Conservation (phyloP, 2,329 filamentous ascomycete genomes). For the Trichocomaceae sp. region DNA sequence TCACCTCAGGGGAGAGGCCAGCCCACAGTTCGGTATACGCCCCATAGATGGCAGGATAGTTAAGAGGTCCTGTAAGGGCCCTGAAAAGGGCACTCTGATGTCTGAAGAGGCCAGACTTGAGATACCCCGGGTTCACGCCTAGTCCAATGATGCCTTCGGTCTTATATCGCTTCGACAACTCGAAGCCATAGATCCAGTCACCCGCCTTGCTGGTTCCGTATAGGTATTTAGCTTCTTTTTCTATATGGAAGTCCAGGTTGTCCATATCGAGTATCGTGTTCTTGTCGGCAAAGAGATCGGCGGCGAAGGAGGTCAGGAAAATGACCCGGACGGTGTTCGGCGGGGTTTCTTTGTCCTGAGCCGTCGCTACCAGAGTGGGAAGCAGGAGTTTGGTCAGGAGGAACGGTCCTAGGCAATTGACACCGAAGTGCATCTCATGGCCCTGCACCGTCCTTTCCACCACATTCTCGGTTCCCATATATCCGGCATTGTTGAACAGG, state of each 20-base stretch:
- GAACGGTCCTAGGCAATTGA: slow-evolving; percentile 33
- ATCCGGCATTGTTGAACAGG: slow-evolving; percentile 33
- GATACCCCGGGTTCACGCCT: background rate
- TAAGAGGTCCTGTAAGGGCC: no score
- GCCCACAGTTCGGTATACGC: no score
- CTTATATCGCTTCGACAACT: slow-evolving; percentile 24
- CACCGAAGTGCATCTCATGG: slow-evolving; percentile 34
- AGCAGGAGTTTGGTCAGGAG: slow-evolving; percentile 34
- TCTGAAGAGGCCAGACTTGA: no score
- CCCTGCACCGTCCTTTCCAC: slow-evolving; percentile 28
- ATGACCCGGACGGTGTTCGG: slow-evolving; percentile 25
- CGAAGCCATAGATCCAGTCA: slow-evolving; percentile 27
- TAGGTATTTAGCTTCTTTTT: slow-evolving; percentile 21
- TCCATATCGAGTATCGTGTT: background rate
- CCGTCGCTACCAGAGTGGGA: no score
- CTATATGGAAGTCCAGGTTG: background rate
- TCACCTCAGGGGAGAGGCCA: no score
- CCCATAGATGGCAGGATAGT: no score
- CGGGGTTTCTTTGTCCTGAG: slow-evolving; percentile 18
- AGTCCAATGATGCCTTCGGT: slow-evolving; percentile 12
- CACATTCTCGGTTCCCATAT: no score
- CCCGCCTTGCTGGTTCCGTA: slow-evolving; percentile 33
- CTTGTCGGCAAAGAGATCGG: background rate
- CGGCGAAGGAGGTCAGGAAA: slow-evolving; percentile 18
- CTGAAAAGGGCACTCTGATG: no score